Conservation (phyloP, 176 grass and related monocot species). For the bread wheat (Triticum aestivum) region IWGSC_CS_RefSeq_v2.1 NC_057809.1:373702757-373703256, state of each 20-base stretch:
- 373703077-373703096: constrained; percentile 54
- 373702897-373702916: not conserved
- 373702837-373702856: constrained; percentile 84
- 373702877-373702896: constrained; percentile 3
- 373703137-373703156: constrained; percentile 90
- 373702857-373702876: constrained; percentile 98
- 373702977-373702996: not conserved
- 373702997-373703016: constrained; percentile 7
- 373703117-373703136: constrained; percentile 93
- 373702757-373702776: constrained; percentile 83
- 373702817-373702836: constrained; percentile 94
- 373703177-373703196: constrained; percentile 81
- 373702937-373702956: not conserved
- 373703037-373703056: not conserved
- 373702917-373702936: not conserved
- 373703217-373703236: constrained; percentile 98
- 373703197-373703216: constrained; percentile 96
- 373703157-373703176: constrained; percentile 78
- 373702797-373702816: constrained; percentile 83
- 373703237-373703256: constrained; percentile 84
- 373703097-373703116: constrained; percentile 93
- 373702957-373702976: not conserved
- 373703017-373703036: not conserved
- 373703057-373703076: constrained; percentile 40
- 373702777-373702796: constrained; percentile 95